Evolutionary conservation across 2,329 filamentous ascomycete species (phyloP).

Genomic region (Pseudocercospora vitis): DNA sequence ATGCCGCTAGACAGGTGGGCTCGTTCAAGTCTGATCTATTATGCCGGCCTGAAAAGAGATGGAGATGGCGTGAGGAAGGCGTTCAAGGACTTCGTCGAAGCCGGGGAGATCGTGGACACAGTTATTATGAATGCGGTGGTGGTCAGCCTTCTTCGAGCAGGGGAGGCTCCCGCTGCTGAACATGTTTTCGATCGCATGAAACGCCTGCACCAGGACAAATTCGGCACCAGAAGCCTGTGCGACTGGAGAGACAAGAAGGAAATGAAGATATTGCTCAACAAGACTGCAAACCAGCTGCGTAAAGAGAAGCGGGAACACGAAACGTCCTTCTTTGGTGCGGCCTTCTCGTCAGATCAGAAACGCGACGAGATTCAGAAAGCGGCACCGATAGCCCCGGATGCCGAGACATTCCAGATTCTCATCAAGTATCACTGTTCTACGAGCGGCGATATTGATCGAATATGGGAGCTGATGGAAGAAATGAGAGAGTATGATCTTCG

Average conservation of each 20-base stretch:
- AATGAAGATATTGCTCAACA: conserved; percentile 51
- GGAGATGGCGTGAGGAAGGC: conserved; percentile 71
- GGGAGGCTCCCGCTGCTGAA: conserved; percentile 74
- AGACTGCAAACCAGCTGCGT: conserved; percentile 45
- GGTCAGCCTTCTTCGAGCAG: conserved; percentile 70
- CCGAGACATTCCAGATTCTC: conserved; percentile 76
- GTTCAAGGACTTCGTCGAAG: conserved; percentile 79
- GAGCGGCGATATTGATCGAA: conserved; percentile 69
- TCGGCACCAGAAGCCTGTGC: conserved; percentile 34
- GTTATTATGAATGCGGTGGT: conserved; percentile 85
- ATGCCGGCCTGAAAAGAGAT: conserved; percentile 73
- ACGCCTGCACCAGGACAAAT: conserved; percentile 50
- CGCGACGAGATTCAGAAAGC: conserved; percentile 61
- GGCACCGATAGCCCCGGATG: conserved; percentile 69
- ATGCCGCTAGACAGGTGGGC: conserved; percentile 75
- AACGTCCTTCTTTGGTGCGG: conserved; percentile 45
- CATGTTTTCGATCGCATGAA: conserved; percentile 86
- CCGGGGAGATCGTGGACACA: conserved; percentile 85
- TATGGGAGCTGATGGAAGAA: conserved; percentile 72
- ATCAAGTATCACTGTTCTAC: conserved; percentile 70
- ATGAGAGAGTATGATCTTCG: conserved; percentile 71
- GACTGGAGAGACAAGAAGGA: conserved; percentile 45
- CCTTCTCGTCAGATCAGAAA: conserved; percentile 25
- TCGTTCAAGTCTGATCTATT: conserved; percentile 78
- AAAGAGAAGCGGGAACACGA: conserved; percentile 51